Percentiles rank a stretch among this genome's conserved stretches.
Evolutionary conservation across 306 rosid genomes (phyloP).

Genomic region (Dicorynia guianensis): DNA sequence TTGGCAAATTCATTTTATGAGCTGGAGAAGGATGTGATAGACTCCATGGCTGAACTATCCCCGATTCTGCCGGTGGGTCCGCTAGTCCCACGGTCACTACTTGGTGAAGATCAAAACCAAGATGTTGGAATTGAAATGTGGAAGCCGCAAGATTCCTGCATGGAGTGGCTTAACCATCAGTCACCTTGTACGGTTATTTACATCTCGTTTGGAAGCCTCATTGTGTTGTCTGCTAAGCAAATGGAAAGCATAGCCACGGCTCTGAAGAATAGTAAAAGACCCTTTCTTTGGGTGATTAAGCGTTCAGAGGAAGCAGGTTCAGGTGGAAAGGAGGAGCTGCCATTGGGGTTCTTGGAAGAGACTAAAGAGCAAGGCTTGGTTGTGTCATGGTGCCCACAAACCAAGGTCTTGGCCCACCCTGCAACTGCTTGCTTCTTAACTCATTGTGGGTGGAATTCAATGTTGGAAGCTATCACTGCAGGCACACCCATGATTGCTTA

Average conservation of each 20-base stretch:
- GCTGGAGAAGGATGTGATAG: slow-evolving; percentile 53
- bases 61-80: slow-evolving; percentile 55
- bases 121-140: slow-evolving; percentile 56
- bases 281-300: slow-evolving; percentile 59
- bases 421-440: slow-evolving; percentile 57
- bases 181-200: slow-evolving; percentile 53
- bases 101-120: slow-evolving; percentile 33
- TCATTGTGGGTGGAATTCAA: slow-evolving; percentile 67
- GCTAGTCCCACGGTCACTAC: slow-evolving; percentile 47
- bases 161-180: slow-evolving; percentile 54
- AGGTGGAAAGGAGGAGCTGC: slow-evolving; percentile 1
- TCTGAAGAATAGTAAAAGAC: slow-evolving; percentile 21
- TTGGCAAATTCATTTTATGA: slow-evolving; percentile 53
- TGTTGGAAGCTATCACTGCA: slow-evolving; percentile 49
- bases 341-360: slow-evolving; percentile 45
- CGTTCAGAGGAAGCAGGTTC: not conserved
- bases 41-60: slow-evolving; percentile 45
- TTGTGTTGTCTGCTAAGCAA: slow-evolving; percentile 31
- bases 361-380: slow-evolving; percentile 50
- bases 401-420: slow-evolving; percentile 51
- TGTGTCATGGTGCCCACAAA: slow-evolving; percentile 62
- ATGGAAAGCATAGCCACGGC: slow-evolving; percentile 53
- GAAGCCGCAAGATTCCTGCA: slow-evolving; percentile 53
- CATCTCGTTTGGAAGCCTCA: slow-evolving; percentile 56
- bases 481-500: slow-evolving; percentile 58